These are phyloP conservation scores for Blastomyces percursus DNA, from an alignment of 2,329 filamentous ascomycete genomes.

Conservation along the genomic window DNA sequence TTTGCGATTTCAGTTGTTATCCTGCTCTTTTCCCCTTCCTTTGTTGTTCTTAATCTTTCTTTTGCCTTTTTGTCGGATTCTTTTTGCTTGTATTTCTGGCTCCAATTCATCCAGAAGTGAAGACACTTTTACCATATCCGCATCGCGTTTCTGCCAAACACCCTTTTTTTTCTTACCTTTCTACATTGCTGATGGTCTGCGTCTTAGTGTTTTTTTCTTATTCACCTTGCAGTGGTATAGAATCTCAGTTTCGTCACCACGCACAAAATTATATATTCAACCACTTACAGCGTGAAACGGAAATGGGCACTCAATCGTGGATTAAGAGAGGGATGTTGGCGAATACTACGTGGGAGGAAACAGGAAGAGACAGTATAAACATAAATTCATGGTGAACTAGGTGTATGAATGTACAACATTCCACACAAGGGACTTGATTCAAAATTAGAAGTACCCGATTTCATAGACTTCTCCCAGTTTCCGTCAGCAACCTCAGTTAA, in stretches of 20 bases:
- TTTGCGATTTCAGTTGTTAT: not conserved
- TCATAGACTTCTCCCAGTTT: not conserved
- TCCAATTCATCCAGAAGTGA: not conserved
- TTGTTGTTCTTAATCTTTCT: not conserved
- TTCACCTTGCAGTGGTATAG: not conserved
- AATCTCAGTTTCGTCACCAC: not conserved
- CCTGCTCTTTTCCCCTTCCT: not conserved
- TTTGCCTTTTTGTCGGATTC: not conserved
- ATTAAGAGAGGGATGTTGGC: not conserved
- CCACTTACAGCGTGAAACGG: not conserved
- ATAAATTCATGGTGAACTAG: not conserved
- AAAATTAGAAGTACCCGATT: not conserved
- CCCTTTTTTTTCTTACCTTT: not conserved
- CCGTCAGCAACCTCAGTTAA: not conserved
- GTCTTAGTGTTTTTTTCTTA: not conserved
- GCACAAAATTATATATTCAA: not conserved
- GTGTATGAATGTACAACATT: not conserved
- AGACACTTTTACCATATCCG: not conserved
- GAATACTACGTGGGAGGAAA: not conserved
- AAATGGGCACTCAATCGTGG: not conserved
- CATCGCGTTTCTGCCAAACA: not conserved
- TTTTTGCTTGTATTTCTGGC: not conserved
- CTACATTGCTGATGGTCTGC: not conserved
- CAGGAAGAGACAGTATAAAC: not conserved
- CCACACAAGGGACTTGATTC: not conserved